Conservation (phyloP, 371 early-diverging fungal species). For the Mortierella sp. region DNA sequence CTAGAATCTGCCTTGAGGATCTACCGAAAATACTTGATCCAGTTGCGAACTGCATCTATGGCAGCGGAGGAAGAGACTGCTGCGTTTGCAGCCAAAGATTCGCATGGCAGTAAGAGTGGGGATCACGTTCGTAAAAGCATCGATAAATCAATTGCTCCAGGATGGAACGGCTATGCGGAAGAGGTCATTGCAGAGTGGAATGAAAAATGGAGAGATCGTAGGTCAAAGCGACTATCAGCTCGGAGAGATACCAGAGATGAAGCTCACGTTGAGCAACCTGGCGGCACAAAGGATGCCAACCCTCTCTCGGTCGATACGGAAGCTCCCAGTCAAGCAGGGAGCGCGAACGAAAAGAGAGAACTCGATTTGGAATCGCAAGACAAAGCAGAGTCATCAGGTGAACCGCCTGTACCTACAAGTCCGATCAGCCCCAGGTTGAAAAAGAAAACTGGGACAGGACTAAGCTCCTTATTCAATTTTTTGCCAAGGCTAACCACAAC, state of each 20-base stretch:
- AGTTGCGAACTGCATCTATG: slow-evolving; percentile 47
- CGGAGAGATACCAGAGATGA: slow-evolving; percentile 5
- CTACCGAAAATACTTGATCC: slow-evolving; percentile 50
- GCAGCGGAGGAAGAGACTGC: slow-evolving; percentile 44
- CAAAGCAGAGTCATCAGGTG: not conserved
- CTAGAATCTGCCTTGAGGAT: slow-evolving; percentile 43
- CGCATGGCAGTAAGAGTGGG: not conserved
- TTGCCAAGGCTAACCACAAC: slow-evolving; percentile 33
- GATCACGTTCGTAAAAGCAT: slow-evolving; percentile 11
- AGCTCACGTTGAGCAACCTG: slow-evolving; percentile 1
- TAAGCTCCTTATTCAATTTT: slow-evolving; percentile 34
- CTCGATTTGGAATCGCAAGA: not conserved
- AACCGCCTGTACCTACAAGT: slow-evolving; percentile 16
- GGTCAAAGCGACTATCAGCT: slow-evolving; percentile 15
- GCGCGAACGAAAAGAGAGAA: slow-evolving; percentile 5
- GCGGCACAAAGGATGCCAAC: slow-evolving; percentile 2
- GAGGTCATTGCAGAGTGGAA: slow-evolving; percentile 49
- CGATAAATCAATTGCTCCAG: slow-evolving; percentile 32
- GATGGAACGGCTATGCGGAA: slow-evolving; percentile 54
- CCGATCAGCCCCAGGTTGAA: slow-evolving; percentile 28
- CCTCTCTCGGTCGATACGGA: slow-evolving; percentile 15
- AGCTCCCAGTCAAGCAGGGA: slow-evolving; percentile 1
- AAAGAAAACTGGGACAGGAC: slow-evolving; percentile 41
- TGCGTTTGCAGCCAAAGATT: slow-evolving; percentile 8
- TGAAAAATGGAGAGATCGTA: slow-evolving; percentile 43